Percentiles rank a stretch among this genome's conserved stretches.
phyloP scores from a whole-genome alignment of 768 basidiomycete genomes.

The Favolaschia claudopus region DNA sequence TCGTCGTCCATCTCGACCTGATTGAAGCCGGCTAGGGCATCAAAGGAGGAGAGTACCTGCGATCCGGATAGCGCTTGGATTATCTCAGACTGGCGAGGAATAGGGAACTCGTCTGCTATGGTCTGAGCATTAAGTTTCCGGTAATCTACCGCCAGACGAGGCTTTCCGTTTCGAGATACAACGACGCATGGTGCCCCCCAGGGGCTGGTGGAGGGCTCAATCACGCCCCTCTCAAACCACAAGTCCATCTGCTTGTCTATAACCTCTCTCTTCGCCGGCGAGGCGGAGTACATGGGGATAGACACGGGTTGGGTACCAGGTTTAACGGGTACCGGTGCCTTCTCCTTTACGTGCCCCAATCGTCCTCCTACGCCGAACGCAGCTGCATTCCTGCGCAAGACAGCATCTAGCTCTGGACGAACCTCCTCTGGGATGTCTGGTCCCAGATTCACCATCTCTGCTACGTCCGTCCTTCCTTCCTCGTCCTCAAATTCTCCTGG shows the following conservation, averaged over 20 bases:
- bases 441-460: background rate
- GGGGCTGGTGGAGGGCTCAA: too few species aligned
- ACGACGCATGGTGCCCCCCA: too few species aligned
- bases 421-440: background rate
- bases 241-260: too few species aligned
- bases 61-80: slow-evolving; percentile 39
- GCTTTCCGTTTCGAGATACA: too few species aligned
- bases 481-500: too few species aligned
- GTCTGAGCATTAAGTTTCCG: too few species aligned
- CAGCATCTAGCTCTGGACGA: slow-evolving; percentile 11
- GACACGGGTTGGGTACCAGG: slow-evolving; percentile 25
- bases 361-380: slow-evolving; percentile 34
- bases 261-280: slow-evolving; percentile 32
- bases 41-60: slow-evolving; percentile 29
- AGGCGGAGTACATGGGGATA: slow-evolving; percentile 24
- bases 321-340: slow-evolving; percentile 25
- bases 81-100: slow-evolving; percentile 31
- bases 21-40: too few species aligned
- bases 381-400: background rate
- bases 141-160: too few species aligned
- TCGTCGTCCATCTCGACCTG: too few species aligned
- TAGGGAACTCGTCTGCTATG: slow-evolving; percentile 27
- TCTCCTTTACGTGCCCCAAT: slow-evolving; percentile 29
- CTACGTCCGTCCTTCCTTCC: background rate
- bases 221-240: too few species aligned